phyloP scores from a whole-genome alignment of 2,329 filamentous ascomycete species.

The Neofusicoccum parvum region DNA sequence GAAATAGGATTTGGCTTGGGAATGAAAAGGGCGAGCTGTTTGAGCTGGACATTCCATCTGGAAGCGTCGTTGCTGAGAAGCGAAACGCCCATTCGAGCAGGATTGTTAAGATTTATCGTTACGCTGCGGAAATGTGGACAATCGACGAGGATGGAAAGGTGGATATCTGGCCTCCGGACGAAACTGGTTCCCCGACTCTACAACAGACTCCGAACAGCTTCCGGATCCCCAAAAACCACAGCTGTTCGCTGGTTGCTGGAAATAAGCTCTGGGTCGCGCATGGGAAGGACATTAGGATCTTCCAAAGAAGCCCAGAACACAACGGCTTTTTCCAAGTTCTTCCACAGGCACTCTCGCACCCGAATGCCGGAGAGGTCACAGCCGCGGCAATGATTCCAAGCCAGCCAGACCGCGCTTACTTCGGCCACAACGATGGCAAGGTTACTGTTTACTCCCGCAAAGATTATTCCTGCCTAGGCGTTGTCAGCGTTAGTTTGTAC shows the following conservation, averaged over 20 bases:
- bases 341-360: conserved; percentile 68
- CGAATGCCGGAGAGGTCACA: conserved; percentile 82
- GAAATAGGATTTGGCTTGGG: conserved; percentile 82
- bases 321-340: conserved; percentile 74
- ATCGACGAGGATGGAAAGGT: conserved; percentile 86
- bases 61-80: conserved; percentile 70
- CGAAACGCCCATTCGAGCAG: conserved; percentile 73
- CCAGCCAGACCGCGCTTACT: conserved; percentile 77
- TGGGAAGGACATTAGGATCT: conserved; percentile 85
- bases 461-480: conserved; percentile 74
- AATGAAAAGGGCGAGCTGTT: conserved; percentile 85
- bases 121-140: conserved; percentile 90
- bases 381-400: conserved; percentile 76
- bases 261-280: conserved; percentile 84
- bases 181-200: conserved; percentile 73
- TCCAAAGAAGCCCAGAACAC: conserved; percentile 70
- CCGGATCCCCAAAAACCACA: conserved; percentile 77
- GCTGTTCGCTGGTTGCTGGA: conserved; percentile 85
- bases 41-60: conserved; percentile 79
- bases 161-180: conserved; percentile 82
- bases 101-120: conserved; percentile 81
- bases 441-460: conserved; percentile 85
- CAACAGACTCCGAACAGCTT: conserved; percentile 74
- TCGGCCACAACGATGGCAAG: conserved; percentile 92
- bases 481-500: conserved; percentile 87